Evolutionary conservation across 495 filamentous ascomycete species (phyloP), one percentile per base, ranked within the genome.

Genomic region (Evernia prunastri): DNA sequence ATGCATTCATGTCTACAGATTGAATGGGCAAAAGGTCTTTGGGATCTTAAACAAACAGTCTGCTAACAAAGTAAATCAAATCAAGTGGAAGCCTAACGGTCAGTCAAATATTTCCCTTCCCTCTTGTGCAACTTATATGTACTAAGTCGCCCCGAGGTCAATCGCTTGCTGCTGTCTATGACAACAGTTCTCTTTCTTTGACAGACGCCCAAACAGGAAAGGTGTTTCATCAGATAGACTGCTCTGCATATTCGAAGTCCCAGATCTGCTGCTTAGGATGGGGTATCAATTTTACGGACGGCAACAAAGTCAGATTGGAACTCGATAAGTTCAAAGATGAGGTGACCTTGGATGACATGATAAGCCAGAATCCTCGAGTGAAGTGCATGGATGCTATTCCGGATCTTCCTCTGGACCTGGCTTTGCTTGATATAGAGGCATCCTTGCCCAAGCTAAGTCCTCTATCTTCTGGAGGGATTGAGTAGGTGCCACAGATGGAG

Each of bases 51-150:
- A 74, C 70, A 66, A 80, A 73, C 67, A 76, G 72, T n/a, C 75
- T 76, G 65, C 59, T 73, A 29, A 73, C 17, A 79, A 76, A 70
- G 81, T 79, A 70, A 80, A 70, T 72, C 78, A 84, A 56, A 67
- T 92, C 51, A 75, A 73, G 59, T 96, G 91, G 92, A 94, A 93
- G 73, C 82, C 81, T 56, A 88, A 94, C 74, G 92, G 91, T 89
- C 75, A 64, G 78, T 20, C 33, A 45, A 47, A 58, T 12, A 37
- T 65, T 40, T 49, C 12, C 9, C 9, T 36, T 17, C 13, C 45
- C 42, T 43, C 8, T 18, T 29, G n/a, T 59, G 20, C 40, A 36
- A 17, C 20, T 17, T 40, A 27, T 9, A 40, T n/a, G 59, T 47
- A 51, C 49, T 65, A 13, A 68, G 45, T 31, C 23, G 23, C 37